Evolutionary conservation across 139 green algal genomes (phyloP), one percentile per base, ranked within the genome.

Genomic region (Auxenochlorella pyrenoidosa): DNA sequence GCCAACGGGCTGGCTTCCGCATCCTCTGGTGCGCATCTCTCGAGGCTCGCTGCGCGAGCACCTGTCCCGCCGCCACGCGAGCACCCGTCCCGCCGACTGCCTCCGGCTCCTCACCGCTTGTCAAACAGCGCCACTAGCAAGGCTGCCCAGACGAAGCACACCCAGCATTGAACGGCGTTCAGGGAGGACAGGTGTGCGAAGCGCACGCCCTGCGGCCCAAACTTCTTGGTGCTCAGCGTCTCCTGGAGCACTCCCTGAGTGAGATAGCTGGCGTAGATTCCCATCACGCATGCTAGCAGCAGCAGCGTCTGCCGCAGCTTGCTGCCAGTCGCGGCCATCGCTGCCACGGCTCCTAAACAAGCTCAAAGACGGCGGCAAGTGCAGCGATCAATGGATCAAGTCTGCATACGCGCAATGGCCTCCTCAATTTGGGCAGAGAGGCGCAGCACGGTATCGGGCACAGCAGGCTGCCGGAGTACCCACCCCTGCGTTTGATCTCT

Each of bases 201-300:
- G 24, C 96, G 93, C 87, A 92, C 90, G 43, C 91, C 43, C 24
- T 93, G 60, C 15, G 87, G 54, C 15, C 95, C 96, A 89, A 97
- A 99, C 24, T 89, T 90, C 73, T 97, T 96, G 1, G 94, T 96
- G 26, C 96, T 93, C 19, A 99, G 86, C 30, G 92, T 91, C 89
- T 99, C 97, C 34, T 97, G 96, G 0, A 99, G 87, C 19, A 95
- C 82, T 16, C 92, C 92, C 36, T 92, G 89, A 0, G 97, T 99
- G 0, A 99, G 89, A 90, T 99, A 99, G 21, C 96, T 94, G 1
- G 82, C 92, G 80, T 99, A 99, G 59, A 99, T 99, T 26, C 97
- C 97, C 10, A 65, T 90, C 0, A 95, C 92, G 85, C 96, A 98
- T 6, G 94, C 54, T 1, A 95, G 32, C 36, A 97, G 89, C 40